Base-by-base conservation (phyloP, 78 protist genomes). In the Dictyostelium purpureum region DNA sequence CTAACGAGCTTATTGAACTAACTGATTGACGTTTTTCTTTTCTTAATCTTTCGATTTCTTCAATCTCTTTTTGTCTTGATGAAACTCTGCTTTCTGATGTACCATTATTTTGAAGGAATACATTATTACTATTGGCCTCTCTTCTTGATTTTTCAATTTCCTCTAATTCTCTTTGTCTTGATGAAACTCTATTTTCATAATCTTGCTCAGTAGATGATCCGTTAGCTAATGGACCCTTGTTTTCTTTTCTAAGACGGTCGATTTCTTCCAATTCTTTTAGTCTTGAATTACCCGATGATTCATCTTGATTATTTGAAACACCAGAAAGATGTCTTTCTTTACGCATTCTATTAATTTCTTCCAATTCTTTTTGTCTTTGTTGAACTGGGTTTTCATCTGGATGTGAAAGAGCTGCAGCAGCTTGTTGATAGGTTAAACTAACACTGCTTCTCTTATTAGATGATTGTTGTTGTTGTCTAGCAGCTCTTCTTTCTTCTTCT, bases 291-390 rank as follows among this genome's bases (percentile, higher is more conserved):
- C 6, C 9, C 9, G 75, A 16, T 19, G 49, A 19, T 21, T 33
- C 28, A 38, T 67, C 31, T 16, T 63, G 26, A 59, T 59, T 59
- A 12, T 59, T 59, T 14, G 26, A 31, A 63, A 31, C 26, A 40
- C 52, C 35, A 21, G 47, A 69, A 35, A 69, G 59, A 2, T 51
- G 54, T 42, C 52, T 75, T 52, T 75, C 67, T 51, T 75, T 75
- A 43, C 81, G 54, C 47, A 51, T 51, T 51, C 61, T 75, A 28
- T 75, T 42, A 21, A 75, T 75, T 52, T 75, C 81, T 51, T 75
- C 81, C 61, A 75, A 33, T 75, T 75, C 81, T 51, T 75, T 75
- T 75, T 75, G 81, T 75, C 76, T 69, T 35, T 40, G 56, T n/a
- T 45, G 40, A 35, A 69, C 76, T 69, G 76, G 76, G 33, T 69